Conservation (phyloP, 2,329 filamentous ascomycete genomes). For the Diaporthe eres region DNA sequence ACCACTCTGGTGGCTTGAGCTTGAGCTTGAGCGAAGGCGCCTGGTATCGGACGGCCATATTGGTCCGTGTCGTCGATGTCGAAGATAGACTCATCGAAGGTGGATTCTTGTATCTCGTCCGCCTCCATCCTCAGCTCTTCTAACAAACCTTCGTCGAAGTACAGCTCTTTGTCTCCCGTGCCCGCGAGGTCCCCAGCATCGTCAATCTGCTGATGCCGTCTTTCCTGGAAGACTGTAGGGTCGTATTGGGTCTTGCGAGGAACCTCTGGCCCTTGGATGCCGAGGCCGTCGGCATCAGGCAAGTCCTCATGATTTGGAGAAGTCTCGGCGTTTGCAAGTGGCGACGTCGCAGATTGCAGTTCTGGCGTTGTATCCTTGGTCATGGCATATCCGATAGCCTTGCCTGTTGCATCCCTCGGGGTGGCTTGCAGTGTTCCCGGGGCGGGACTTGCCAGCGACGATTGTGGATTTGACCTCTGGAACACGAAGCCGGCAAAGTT, state of each 20-base stretch:
- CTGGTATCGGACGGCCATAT: slow-evolving; percentile 72
- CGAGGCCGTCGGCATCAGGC: slow-evolving; percentile 54
- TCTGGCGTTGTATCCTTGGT: slow-evolving; percentile 61
- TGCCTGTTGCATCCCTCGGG: slow-evolving; percentile 68
- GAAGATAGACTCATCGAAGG: slow-evolving; percentile 82
- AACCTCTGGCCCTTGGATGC: slow-evolving; percentile 56
- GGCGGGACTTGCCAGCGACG: slow-evolving; percentile 64
- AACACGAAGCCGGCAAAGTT: slow-evolving; percentile 74
- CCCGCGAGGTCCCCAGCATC: slow-evolving; percentile 5
- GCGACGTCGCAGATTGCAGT: slow-evolving; percentile 22
- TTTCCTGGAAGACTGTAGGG: slow-evolving; percentile 40
- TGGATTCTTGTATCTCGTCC: slow-evolving; percentile 65
- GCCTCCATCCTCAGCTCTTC: slow-evolving; percentile 62
- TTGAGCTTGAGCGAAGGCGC: slow-evolving; percentile 69
- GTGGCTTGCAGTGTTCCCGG: slow-evolving; percentile 63
- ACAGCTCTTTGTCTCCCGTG: slow-evolving; percentile 71
- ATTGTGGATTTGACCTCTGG: slow-evolving; percentile 66
- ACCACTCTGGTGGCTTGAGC: slow-evolving; percentile 62
- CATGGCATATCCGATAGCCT: slow-evolving; percentile 70
- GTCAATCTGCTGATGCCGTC: slow-evolving; percentile 35
- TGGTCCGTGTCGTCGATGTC: slow-evolving; percentile 76
- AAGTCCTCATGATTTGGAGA: slow-evolving; percentile 37
- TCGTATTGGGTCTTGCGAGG: slow-evolving; percentile 43
- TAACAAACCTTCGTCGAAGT: slow-evolving; percentile 75
- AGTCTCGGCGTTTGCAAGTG: slow-evolving; percentile 41